A percentile compares a stretch with the other conserved stretches of the same genome.
phyloP scores from a whole-genome alignment of 2,329 filamentous ascomycete species.

The Phialophora expanda region DNA sequence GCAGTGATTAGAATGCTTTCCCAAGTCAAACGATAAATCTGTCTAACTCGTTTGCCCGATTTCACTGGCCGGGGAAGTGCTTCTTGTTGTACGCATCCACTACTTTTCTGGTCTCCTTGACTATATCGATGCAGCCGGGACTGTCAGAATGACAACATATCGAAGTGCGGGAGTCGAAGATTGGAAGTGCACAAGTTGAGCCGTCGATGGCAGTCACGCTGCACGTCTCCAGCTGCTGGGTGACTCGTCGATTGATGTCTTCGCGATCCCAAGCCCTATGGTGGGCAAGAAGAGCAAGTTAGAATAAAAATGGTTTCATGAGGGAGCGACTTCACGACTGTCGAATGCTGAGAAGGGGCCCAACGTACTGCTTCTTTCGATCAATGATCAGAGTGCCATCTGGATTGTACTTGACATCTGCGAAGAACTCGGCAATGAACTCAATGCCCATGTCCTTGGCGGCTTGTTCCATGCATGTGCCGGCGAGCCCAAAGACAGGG shows the following conservation, averaged over 20 bases:
- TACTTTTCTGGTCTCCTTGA: constrained; percentile 47
- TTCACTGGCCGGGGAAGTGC: too few species aligned
- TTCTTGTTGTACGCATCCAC: too few species aligned
- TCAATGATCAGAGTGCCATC: constrained; percentile 60
- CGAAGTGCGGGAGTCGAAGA: constrained; percentile 50
- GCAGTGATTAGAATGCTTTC: too few species aligned
- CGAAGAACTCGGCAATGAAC: constrained; percentile 61
- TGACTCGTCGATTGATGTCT: constrained; percentile 49
- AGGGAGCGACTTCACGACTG: background rate
- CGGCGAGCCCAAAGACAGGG: constrained; percentile 60
- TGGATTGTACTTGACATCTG: constrained; percentile 60
- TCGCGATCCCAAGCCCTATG: constrained; percentile 52
- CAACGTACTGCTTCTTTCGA: constrained; percentile 54
- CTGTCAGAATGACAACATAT: constrained; percentile 57
- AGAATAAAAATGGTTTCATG: background rate
- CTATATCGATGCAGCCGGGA: constrained; percentile 52
- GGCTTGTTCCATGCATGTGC: constrained; percentile 60
- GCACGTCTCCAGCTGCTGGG: constrained; percentile 48
- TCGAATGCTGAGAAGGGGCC: background rate
- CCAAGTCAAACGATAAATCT: too few species aligned
- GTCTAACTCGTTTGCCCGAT: too few species aligned
- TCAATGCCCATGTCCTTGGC: constrained; percentile 58
- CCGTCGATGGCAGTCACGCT: constrained; percentile 51
- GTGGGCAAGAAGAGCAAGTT: background rate
- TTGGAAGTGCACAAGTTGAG: constrained; percentile 42